Conservation (phyloP, 176 grass and related monocot genomes). For the Leersia perrieri region DNA sequence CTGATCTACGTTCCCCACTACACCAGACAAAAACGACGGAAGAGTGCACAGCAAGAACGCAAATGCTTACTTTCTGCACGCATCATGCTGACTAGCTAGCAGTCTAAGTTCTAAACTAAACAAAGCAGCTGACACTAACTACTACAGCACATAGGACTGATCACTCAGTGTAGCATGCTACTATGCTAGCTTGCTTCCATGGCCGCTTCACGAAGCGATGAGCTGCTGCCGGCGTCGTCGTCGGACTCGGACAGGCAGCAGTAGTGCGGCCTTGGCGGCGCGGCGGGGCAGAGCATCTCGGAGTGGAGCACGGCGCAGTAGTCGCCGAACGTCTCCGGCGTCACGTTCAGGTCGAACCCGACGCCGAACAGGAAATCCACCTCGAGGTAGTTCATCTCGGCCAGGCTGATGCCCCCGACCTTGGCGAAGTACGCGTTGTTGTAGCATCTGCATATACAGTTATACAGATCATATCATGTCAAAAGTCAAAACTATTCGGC, state of each 20-base stretch:
- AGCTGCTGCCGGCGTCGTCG: conserved; percentile 48
- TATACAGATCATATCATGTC: background rate
- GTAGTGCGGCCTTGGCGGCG: conserved; percentile 37
- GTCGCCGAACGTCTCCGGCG: conserved; percentile 44
- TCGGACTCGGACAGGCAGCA: conserved; percentile 55
- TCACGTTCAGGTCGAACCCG: conserved; percentile 54
- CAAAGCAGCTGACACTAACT: background rate
- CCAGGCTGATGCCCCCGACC: conserved; percentile 55
- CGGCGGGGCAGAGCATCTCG: conserved; percentile 28
- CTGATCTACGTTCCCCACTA: conserved; percentile 20
- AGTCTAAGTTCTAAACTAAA: background rate
- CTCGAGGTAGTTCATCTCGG: conserved; percentile 72
- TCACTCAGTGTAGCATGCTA: background rate
- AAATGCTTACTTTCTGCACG: background rate
- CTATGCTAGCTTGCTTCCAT: background rate
- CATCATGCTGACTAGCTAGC: background rate
- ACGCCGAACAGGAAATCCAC: conserved; percentile 56
- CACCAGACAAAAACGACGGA: conserved; percentile 8
- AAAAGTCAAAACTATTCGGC: background rate
- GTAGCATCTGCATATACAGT: conserved; percentile 44
- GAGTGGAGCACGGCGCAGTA: conserved; percentile 57
- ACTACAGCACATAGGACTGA: background rate
- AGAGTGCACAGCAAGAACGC: conserved; percentile 20
- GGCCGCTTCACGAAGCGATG: conserved; percentile 39
- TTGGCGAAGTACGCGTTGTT: conserved; percentile 60